phyloP scores from a whole-genome alignment of 164 flowering plant genomes.

The Berberis vulgaris region DNA sequence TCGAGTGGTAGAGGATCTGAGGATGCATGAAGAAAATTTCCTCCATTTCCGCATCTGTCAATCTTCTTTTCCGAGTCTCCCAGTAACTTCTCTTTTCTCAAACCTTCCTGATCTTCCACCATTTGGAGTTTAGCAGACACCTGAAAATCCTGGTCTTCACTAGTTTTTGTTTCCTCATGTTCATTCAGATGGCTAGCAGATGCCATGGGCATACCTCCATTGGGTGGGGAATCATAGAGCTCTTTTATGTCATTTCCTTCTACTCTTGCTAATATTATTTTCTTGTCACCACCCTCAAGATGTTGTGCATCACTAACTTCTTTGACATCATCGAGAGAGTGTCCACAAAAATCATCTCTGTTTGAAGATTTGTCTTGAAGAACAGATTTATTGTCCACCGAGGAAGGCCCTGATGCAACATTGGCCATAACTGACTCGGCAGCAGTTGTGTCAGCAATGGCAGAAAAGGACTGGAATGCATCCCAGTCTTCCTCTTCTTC shows the following conservation, averaged over 20 bases:
- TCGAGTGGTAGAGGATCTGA: too few species aligned
- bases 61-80: too few species aligned
- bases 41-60: too few species aligned
- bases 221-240: not conserved
- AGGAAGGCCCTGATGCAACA: slow-evolving; percentile 11
- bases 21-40: too few species aligned
- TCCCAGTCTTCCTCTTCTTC: slow-evolving; percentile 90
- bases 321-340: slow-evolving; percentile 4
- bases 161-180: not conserved
- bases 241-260: not conserved
- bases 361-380: slow-evolving; percentile 3
- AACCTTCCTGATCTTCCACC: not conserved
- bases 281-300: slow-evolving; percentile 11
- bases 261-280: not conserved
- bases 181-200: not conserved
- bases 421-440: slow-evolving; percentile 12
- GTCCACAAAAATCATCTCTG: slow-evolving; percentile 12
- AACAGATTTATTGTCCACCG: not conserved
- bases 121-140: not conserved
- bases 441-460: slow-evolving; percentile 21
- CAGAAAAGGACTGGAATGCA: slow-evolving; percentile 87
- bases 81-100: too few species aligned
- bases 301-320: slow-evolving; percentile 10
- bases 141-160: not conserved
- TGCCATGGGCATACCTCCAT: not conserved